Base-by-base conservation (phyloP, 1,139 yeast species). In the Yamadazyma jaroonii region DNA sequence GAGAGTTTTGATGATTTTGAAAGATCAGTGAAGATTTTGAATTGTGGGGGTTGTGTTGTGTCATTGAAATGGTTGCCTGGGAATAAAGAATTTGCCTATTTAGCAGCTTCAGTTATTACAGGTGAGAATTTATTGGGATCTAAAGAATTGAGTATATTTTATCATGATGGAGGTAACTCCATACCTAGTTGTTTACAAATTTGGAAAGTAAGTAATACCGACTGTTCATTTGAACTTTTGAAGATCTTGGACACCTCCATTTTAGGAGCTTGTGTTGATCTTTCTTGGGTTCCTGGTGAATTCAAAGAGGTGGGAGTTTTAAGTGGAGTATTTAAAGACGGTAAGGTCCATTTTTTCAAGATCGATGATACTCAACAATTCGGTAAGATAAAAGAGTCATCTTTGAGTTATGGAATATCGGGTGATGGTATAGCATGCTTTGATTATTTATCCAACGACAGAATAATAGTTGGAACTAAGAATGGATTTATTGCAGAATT, bases 401-500 rank as follows among this genome's bases (percentile, higher is more conserved):
- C 71, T 11, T 49, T 57, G 12, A 49, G 58, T 9, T 66, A 56
- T 56, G 46, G 46, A 3, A 46, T 61, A 2, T 56, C 53, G 2
- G 49, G 45, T 12, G 38, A 51, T n/a, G 50, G 58, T 38, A 74
- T 81, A 6, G 67, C 80, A 1, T 61, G 79, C 12, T 75, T 71
- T 46, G 84, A 79, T 48, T 81, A 81, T 65, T 45, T 79, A 9
- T 73, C 78, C 4, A 52, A 67, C 4, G 63, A 69, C 2, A 64
- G 61, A 7, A 50, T 88, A 2, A 53, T 83, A 1, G 78, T 80
- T 24, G 96, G 95, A 0, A 72, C 81, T 6, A 60, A 70, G 1
- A 76, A 78, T 40, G 97, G 97, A 0, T 67, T 66, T 26, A 59
- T 88, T 6, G 82, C 81, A 0, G 94, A 85, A 51, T 82, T 75